phyloP scores from a whole-genome alignment of 371 early-diverging fungal genomes.

The Apophysomyces variabilis region DNA sequence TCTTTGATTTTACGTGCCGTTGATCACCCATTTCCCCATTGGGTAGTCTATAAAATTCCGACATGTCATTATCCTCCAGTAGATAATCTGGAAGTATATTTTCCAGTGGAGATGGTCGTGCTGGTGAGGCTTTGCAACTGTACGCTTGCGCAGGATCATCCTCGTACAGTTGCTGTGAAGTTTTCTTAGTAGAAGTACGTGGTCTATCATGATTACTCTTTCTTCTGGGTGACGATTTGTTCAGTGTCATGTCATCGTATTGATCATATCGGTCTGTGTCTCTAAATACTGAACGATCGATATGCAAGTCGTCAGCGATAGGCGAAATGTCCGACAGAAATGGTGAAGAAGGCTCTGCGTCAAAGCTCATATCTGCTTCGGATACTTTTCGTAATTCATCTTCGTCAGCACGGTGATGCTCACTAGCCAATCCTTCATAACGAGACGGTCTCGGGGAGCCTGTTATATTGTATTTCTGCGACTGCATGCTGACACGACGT shows the following conservation, averaged over 20 bases:
- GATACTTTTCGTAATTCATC: background rate
- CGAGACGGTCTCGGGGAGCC: background rate
- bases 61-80: constrained; percentile 13
- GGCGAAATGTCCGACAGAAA: constrained; percentile 2
- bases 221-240: background rate
- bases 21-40: constrained; percentile 11
- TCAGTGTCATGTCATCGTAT: background rate
- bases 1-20: background rate
- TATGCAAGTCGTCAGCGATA: background rate
- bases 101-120: constrained; percentile 15
- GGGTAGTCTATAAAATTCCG: background rate
- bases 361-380: background rate
- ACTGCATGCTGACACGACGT: no score
- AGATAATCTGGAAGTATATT: constrained; percentile 34
- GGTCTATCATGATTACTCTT: background rate
- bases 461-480: background rate
- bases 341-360: background rate
- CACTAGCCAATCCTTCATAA: background rate
- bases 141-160: background rate
- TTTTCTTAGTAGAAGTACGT: background rate
- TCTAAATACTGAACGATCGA: background rate
- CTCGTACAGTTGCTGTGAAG: background rate
- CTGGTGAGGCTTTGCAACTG: background rate
- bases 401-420: background rate
- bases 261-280: background rate